These are phyloP conservation scores for Dictyostelium intermedium DNA, from an alignment of 78 protist genomes.

Conservation along the genomic window DNA sequence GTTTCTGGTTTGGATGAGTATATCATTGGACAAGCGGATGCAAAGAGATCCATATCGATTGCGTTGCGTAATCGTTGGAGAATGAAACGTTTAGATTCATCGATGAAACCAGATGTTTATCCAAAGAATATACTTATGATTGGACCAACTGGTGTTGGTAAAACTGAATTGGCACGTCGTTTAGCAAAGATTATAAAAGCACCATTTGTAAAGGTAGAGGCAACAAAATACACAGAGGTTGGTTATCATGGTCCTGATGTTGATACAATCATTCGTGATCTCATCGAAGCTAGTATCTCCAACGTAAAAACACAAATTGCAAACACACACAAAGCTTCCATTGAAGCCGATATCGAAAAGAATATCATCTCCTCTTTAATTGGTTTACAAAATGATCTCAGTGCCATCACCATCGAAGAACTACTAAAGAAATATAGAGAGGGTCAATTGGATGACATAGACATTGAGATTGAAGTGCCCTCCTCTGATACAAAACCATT, in stretches of 20 bases:
- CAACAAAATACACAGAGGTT: conserved; percentile 96
- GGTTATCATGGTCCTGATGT: conserved; percentile 95
- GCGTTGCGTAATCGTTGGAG: conserved; percentile 71
- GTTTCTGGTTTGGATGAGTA: conserved; percentile 12
- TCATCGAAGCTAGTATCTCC: conserved; percentile 66
- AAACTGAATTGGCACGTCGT: conserved; percentile 96
- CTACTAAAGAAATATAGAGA: conserved; percentile 33
- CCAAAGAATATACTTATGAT: conserved; percentile 97
- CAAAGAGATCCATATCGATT: conserved; percentile 47
- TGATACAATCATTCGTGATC: conserved; percentile 88
- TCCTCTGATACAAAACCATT: neutral
- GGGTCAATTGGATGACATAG: conserved; percentile 6
- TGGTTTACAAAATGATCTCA: conserved; percentile 10
- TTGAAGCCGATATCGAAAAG: conserved; percentile 74
- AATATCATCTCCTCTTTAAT: conserved; percentile 33
- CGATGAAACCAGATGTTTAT: conserved; percentile 49
- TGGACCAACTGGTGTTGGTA: conserved; percentile 94
- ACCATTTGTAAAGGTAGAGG: conserved; percentile 97
- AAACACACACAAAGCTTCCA: conserved; percentile 3
- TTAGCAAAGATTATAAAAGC: conserved; percentile 91
- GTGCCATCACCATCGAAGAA: conserved; percentile 11
- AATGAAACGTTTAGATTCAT: conserved; percentile 54
- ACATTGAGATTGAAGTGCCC: conserved; percentile 57
- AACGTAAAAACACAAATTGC: conserved; percentile 56
- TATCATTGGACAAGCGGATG: conserved; percentile 55